A percentile compares a stretch with the other conserved stretches of the same genome.
phyloP scores from a whole-genome alignment of 352 stramenopile species.

The Pythium coloratum region DNA sequence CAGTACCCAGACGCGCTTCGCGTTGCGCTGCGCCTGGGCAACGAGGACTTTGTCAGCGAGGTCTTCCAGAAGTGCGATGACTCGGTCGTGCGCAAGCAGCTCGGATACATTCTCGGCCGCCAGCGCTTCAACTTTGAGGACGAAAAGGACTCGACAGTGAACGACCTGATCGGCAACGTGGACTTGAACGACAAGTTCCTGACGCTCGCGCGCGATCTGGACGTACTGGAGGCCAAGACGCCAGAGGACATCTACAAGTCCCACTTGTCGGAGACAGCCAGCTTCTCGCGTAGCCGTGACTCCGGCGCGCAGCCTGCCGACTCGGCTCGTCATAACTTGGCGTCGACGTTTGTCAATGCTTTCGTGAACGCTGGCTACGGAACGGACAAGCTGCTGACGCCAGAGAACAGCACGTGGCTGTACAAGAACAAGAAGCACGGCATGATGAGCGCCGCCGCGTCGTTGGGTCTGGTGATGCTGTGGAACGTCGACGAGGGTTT shows the following conservation, averaged over 20 bases:
- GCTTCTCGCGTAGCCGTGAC: conserved; percentile 67
- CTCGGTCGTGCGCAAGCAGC: conserved; percentile 79
- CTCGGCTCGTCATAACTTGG: conserved; percentile 97
- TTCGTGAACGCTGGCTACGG: conserved; percentile 99
- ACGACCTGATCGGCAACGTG: conserved; percentile 97
- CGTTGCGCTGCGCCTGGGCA: conserved; percentile 94
- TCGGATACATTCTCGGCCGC: conserved; percentile 96
- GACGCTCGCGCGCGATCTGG: conserved; percentile 95
- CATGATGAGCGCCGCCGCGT: conserved; percentile 98
- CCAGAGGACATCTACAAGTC: conserved; percentile 99
- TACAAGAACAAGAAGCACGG: conserved; percentile 99
- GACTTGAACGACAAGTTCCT: conserved; percentile 97
- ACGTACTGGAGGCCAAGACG: conserved; percentile 97
- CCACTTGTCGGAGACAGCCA: conserved; percentile 96
- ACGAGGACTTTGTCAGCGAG: conserved; percentile 72
- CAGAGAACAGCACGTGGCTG: conserved; percentile 96
- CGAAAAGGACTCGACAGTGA: conserved; percentile 87
- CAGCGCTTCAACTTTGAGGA: conserved; percentile 95
- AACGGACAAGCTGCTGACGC: conserved; percentile 95
- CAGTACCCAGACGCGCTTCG: conserved; percentile 96
- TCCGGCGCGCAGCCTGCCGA: conserved; percentile 87
- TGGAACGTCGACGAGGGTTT: conserved; percentile 99
- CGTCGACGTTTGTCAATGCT: conserved; percentile 99
- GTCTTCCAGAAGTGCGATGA: conserved; percentile 81
- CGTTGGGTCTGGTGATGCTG: conserved; percentile 97